These are phyloP conservation scores for Fusarium sp. DNA, from an alignment of 2,329 filamentous ascomycete genomes.

Conservation along the genomic window DNA sequence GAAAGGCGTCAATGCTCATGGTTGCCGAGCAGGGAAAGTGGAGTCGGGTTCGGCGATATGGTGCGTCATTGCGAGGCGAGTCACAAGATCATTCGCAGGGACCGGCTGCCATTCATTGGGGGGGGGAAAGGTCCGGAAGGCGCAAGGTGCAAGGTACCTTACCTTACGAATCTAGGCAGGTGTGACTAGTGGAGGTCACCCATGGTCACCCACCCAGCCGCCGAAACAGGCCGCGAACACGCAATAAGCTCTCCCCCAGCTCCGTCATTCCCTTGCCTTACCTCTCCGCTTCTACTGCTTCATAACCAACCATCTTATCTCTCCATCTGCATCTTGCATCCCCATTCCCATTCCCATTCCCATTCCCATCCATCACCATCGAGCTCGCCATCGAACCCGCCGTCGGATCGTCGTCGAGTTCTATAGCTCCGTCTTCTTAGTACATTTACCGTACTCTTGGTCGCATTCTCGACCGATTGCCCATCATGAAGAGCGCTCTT, in stretches of 20 bases:
- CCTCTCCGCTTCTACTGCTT: slow-evolving; percentile 39
- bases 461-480: slow-evolving; percentile 42
- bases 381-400: slow-evolving; percentile 23
- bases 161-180: slow-evolving; percentile 39
- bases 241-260: slow-evolving; percentile 43
- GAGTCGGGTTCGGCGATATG: slow-evolving; percentile 35
- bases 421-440: slow-evolving; percentile 1
- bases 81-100: slow-evolving; percentile 43
- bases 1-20: slow-evolving; percentile 35
- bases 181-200: slow-evolving; percentile 16
- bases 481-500: slow-evolving; percentile 86
- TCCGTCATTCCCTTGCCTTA: slow-evolving; percentile 39
- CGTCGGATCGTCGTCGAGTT: slow-evolving; percentile 23
- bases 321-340: slow-evolving; percentile 36
- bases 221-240: slow-evolving; percentile 44
- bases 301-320: slow-evolving; percentile 42
- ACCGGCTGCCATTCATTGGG: slow-evolving; percentile 9
- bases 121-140: slow-evolving; percentile 25
- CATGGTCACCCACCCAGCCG: slow-evolving; percentile 13
- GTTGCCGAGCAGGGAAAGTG: slow-evolving; percentile 45
- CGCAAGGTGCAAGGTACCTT: not conserved
- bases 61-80: slow-evolving; percentile 46
- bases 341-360: slow-evolving; percentile 13
- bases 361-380: not conserved
- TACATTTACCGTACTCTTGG: slow-evolving; percentile 3